These are phyloP conservation scores for Aschersonia sp. DNA, from an alignment of 2,329 filamentous ascomycete species.

Conservation along the genomic window DNA sequence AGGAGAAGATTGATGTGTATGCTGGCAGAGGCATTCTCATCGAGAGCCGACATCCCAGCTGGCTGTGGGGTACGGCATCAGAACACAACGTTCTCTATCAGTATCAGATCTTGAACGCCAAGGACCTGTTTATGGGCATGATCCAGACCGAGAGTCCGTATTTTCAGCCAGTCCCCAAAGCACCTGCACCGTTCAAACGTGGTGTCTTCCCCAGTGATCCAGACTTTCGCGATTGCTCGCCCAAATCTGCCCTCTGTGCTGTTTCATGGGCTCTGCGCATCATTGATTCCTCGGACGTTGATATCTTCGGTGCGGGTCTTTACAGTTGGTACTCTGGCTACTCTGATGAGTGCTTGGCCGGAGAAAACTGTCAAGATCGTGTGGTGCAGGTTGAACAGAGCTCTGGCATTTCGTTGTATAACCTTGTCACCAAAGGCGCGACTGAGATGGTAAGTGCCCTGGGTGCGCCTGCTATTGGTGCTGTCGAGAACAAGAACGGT, in stretches of 20 bases:
- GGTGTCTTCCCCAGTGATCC: constrained; percentile 1
- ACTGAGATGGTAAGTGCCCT: neutral
- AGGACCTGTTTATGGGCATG: constrained; percentile 39
- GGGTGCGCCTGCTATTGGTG: neutral
- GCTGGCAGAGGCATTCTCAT: constrained; percentile 17
- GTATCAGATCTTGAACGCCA: constrained; percentile 28
- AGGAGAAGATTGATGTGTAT: neutral
- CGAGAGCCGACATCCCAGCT: constrained; percentile 16
- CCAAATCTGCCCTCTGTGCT: neutral
- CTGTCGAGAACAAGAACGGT: neutral
- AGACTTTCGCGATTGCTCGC: neutral
- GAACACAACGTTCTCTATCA: constrained; percentile 38
- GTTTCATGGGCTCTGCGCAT: neutral
- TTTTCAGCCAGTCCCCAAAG: constrained; percentile 11
- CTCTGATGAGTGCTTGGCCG: neutral
- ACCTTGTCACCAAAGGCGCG: neutral
- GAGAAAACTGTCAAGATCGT: neutral
- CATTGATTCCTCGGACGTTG: neutral
- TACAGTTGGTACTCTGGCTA: neutral
- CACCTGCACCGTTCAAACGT: constrained; percentile 8
- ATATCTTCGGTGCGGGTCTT: neutral
- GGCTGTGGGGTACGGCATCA: constrained; percentile 12
- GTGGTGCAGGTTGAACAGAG: neutral
- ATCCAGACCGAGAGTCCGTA: constrained; percentile 51
- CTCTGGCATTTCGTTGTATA: neutral